These are phyloP conservation scores for Lactarius trivialis DNA, from an alignment of 768 basidiomycete genomes.

Conservation along the genomic window DNA sequence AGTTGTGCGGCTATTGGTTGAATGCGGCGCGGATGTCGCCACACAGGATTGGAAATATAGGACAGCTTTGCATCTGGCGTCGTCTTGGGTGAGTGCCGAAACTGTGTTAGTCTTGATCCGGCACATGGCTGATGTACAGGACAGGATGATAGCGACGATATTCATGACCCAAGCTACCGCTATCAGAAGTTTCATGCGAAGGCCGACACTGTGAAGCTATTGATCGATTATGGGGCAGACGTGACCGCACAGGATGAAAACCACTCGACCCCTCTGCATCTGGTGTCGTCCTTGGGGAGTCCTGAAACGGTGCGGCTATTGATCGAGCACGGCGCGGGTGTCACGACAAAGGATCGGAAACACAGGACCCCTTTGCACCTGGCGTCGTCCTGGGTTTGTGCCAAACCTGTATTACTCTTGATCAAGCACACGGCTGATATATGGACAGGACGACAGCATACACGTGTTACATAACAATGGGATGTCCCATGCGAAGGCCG, in stretches of 20 bases:
- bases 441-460: neutral
- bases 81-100: neutral
- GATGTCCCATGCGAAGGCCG: neutral
- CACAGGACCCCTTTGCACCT: neutral
- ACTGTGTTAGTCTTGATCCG: neutral
- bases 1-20: neutral
- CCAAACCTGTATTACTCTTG: neutral
- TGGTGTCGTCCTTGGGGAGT: neutral
- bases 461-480: no score
- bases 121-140: neutral
- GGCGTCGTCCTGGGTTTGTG: neutral
- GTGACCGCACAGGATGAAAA: neutral
- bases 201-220: neutral
- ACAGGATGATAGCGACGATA: neutral
- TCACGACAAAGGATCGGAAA: neutral
- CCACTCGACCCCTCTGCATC: neutral
- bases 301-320: neutral
- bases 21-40: neutral
- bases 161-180: no score
- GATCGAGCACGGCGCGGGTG: neutral
- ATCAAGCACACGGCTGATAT: neutral
- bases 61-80: neutral
- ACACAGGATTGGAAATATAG: neutral
- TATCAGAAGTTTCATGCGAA: accelerated
- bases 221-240: neutral